Evolutionary conservation across 495 filamentous ascomycete species (phyloP), one percentile per base, ranked within the genome.

Genomic region (Pyronema domesticum): DNA sequence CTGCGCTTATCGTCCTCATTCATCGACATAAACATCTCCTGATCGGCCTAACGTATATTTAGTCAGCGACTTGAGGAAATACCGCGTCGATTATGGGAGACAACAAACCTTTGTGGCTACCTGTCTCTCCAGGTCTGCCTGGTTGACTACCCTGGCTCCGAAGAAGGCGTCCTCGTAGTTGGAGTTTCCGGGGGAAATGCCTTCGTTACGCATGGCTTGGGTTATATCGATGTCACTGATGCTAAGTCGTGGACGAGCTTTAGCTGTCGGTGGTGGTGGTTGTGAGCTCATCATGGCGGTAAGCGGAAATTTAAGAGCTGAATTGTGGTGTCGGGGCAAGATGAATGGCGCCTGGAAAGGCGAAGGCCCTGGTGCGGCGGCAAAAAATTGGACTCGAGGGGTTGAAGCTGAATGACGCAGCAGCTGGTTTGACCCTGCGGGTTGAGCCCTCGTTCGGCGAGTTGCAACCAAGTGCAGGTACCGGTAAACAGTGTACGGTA

Each of bases 1-100:
- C 89, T 78, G 64, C 86, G 91, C 55, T 79, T 76, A 58, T 98
- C 91, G 49, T 82, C 78, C 68, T 91, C 85, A 64, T 95, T 81
- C 19, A 89, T 88, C 61, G 84, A 82, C 58, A 88, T 84, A 30
- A 77, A 78, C 45, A 95, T 73, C 9, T 85, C 70, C 55, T 77
- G 75, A 58, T 86, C 87, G 0, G 89, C 89, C 71, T 94, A 30
- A 2, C 23, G 23, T 30, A 5, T 30, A 30, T 30, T 5, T 2
- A 30, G 5, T 30, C 23, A 30, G 23, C 23, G 23, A 30, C 23
- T 30, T 30, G 72, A 34, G 15, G 60, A 58, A 33, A 51, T 53
- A 30, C 19, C 19, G 14, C 17, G 18, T 14, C 14, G 9, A 43
- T 19, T 55, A 54, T 15, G 17, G 23, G 7, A 14, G 30, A 10